phyloP scores from a whole-genome alignment of 2,329 filamentous ascomycete species.

The Arthrobotrys conoides region DNA sequence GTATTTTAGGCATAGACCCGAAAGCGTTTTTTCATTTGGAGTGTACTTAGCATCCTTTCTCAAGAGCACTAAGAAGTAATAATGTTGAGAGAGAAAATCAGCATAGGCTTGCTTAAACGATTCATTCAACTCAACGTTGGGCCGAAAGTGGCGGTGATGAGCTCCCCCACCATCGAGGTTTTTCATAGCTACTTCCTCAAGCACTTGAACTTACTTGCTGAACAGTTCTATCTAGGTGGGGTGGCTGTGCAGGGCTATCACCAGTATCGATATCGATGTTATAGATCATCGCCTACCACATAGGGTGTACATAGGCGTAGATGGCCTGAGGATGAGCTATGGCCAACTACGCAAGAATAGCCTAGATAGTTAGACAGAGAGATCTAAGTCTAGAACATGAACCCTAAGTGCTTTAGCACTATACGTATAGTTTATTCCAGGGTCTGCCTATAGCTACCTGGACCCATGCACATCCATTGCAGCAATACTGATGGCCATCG shows the following conservation, averaged over 20 bases:
- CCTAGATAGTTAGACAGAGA: conserved; percentile 8
- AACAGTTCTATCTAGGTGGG: background rate
- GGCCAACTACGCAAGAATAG: conserved; percentile 28
- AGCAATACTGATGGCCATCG: conserved; percentile 12
- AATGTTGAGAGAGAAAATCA: conserved; percentile 12
- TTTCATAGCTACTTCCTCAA: background rate
- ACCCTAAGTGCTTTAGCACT: background rate
- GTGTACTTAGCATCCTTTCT: conserved; percentile 40
- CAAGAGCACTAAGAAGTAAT: conserved; percentile 35
- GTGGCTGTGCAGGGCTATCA: conserved; percentile 26
- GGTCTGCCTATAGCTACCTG: background rate
- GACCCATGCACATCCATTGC: background rate
- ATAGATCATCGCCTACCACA: conserved; percentile 24
- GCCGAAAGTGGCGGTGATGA: conserved; percentile 23
- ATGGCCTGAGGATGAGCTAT: conserved; percentile 27
- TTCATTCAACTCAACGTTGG: conserved; percentile 4
- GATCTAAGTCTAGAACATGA: conserved; percentile 16
- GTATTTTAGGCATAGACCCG: conserved; percentile 55
- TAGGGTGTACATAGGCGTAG: conserved; percentile 22
- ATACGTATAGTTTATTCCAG: conserved; percentile 17
- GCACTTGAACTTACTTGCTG: no score
- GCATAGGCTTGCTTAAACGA: conserved; percentile 36
- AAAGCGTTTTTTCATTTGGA: conserved; percentile 43
- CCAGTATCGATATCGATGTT: conserved; percentile 13
- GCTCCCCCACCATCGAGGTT: conserved; percentile 8